Base-by-base conservation (phyloP, 805 yeast genomes). In the Lachancea lanzarotensis region DNA sequence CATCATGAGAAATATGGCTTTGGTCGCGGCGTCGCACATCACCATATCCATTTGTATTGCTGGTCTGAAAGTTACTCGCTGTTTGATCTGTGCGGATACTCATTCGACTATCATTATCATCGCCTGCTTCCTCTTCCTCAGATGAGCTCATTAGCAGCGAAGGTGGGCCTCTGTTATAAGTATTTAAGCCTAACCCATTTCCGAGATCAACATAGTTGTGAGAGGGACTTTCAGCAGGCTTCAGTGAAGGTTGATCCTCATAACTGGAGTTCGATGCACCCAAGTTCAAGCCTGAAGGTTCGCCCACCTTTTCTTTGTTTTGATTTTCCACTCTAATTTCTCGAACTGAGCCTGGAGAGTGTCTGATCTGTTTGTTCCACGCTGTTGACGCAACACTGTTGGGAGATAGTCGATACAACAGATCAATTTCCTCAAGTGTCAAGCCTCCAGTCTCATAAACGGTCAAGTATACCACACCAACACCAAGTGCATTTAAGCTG, bases 381-480 rank as follows among this genome's bases (percentile, higher is more conserved):
- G 63, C 59, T 11, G 64, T 51, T 0, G 87, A 80, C 10, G 62
- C 62, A 15, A 75, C 61, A 1, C 89, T 82, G 56, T 60, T 73
- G 35, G 73, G 65, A 53, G 90, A 81, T 30, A 71, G 70, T 42
- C 74, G 72, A 59, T 81, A 86, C 69, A 86, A 69, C 50, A 79
- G 85, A 66, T 87, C 90, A 43, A 87, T 81, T 53, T 87, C 88
- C 65, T 87, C 95, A 59, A 87, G 73, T 55, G 81, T 78, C 42
- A 86, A 69, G 0, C 95, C 95, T 55, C 78, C 82, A 0, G 95
- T 86, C 61, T 85, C 93, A 65, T 81, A 85, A 29, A 84, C 86
- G 45, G 75, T 69, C 42, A 83, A 75, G 61, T 81, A 82, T 5
- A 80, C 81, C 49, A 81, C 74, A 2, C 82, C 51, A 3, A 78